Conservation (phyloP, 1,284 basidiomycete species). For the Kalmanozyma brasiliensis region DNA sequence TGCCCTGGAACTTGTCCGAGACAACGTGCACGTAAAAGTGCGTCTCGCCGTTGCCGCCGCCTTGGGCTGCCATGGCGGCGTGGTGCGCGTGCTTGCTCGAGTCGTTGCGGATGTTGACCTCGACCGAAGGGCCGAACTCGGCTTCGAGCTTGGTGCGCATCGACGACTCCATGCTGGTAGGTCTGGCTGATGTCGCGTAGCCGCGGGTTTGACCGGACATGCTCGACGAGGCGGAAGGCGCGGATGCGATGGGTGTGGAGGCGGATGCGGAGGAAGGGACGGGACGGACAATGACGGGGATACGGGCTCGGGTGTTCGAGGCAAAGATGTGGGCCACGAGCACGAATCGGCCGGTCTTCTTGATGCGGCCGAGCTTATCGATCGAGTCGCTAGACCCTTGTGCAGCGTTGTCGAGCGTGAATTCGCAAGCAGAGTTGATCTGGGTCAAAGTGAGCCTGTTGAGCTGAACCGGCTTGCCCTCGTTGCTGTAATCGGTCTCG, state of each 20-base stretch:
- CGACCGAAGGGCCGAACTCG: slow-evolving; percentile 42
- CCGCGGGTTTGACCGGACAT: slow-evolving; percentile 25
- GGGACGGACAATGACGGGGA: slow-evolving; percentile 32
- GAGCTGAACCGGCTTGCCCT: slow-evolving; percentile 23
- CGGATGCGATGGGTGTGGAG: slow-evolving; percentile 4
- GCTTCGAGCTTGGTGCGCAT: slow-evolving; percentile 53
- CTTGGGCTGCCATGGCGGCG: slow-evolving; percentile 66
- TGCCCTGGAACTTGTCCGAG: slow-evolving; percentile 59
- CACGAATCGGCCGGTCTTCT: slow-evolving; percentile 37
- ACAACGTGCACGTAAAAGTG: slow-evolving; percentile 66
- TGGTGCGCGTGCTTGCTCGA: slow-evolving; percentile 65
- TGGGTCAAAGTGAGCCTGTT: slow-evolving; percentile 33
- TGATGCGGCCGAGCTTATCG: slow-evolving; percentile 41
- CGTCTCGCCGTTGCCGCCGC: slow-evolving; percentile 65
- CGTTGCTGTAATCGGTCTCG: slow-evolving; percentile 34
- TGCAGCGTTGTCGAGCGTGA: slow-evolving; percentile 9
- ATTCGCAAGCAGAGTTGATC: slow-evolving; percentile 44
- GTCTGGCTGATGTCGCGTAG: slow-evolving; percentile 25
- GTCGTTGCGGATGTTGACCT: slow-evolving; percentile 59
- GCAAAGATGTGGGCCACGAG: slow-evolving; percentile 29
- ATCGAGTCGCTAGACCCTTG: slow-evolving; percentile 8
- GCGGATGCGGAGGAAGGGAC: slow-evolving; percentile 7
- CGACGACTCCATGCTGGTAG: slow-evolving; percentile 45
- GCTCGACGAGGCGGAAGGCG: background rate
- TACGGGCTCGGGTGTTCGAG: slow-evolving; percentile 31